Base-by-base conservation (phyloP, 345 rosid species). In the Pelargonium nanum region DNA sequence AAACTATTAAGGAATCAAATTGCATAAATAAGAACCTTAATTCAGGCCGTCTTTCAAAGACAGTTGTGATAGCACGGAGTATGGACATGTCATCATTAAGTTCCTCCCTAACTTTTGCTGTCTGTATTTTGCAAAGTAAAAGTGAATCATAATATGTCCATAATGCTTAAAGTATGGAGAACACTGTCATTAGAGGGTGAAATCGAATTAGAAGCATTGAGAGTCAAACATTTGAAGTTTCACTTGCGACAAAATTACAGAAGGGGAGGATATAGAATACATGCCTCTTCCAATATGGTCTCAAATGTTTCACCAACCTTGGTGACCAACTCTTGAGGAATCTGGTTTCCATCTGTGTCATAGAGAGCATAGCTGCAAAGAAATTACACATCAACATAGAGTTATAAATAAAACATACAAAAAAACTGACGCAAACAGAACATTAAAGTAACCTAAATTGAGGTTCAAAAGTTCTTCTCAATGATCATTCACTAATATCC, bases 321-420 rank as follows among this genome's bases (percentile, higher is more conserved):
- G 0, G 85, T 72, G 58, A 87, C 97, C 67, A 93, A 72, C 58
- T 84, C 90, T 72, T 80, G 96, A 62, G 91, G 83, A 76, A 91
- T 81, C 76, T 88, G 91, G 32, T 83, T 81, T 16, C 96, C 96
- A 67, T 87, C 90, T 81, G 75, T 80, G 62, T 87, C 97, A 79
- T 78, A 89, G 45, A 89, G 83, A 0, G 95, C 88, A 70, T 84
- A 87, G 69, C 95, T 87, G 80, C 68, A 70, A 65, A 16, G 26
- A 16, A 65, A 34, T 15, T 34, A 34, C 12, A 34, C 6, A 34
- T 34, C 45, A 34, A 9, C 12, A 9, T 10, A 34, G 6, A 28
- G 3, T 28, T 2, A 28, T 2, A 28, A 28, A 28, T 28, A 28
- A 28, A 3, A 7, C 3, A 3, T 28, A 7, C 32, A 28, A 28